Base-by-base conservation (phyloP, 805 yeast genomes). In the Starmerella roubikii region DNA sequence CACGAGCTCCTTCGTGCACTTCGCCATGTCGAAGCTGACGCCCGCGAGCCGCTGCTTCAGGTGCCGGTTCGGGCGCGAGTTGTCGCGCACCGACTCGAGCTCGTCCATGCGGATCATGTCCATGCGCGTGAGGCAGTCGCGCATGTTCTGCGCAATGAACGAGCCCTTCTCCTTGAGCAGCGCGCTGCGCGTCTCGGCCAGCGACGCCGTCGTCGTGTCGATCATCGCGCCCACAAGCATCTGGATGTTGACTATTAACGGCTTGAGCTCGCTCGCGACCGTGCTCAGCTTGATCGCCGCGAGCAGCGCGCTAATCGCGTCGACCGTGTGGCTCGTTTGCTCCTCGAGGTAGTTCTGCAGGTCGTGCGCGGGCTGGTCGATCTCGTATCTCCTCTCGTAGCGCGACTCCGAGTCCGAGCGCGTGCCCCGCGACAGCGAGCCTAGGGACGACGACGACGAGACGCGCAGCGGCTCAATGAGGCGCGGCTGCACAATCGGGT, bases 41-140 rank as follows among this genome's bases (percentile, higher is more conserved):
- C 96, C 96, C 0, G 97, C 97, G 48, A 88, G 71, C 53, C 96
- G 72, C 60, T 88, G 96, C 60, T 83, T 83, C 64, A 84, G 78
- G 51, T 80, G 80, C 7, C 52, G 49, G 55, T 84, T 93, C 2
- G 95, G 95, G 54, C 70, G 76, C 16, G 62, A 60, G 21, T 56
- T 56, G 20, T 48, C 59, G 30, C 63, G 64, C n/a, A 53, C 43
- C 22, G 49, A 37, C 21, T 45, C 48, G n/a, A 52, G 41, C 35
- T 55, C 60, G 30, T 62, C 65, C 10, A 30, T 33, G 54, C 86
- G 78, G 44, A 88, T 67, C 22, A 69, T 67, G 34, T 72, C 72
- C 93, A 88, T 81, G 54, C 97, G 72, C 49, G 74, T 74, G 34
- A 76, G 72, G 60, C 95, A 86, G 57, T 86, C 94, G 34, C 75